phyloP scores from a whole-genome alignment of 2,329 filamentous ascomycete species.

The Calonectria crousiana region DNA sequence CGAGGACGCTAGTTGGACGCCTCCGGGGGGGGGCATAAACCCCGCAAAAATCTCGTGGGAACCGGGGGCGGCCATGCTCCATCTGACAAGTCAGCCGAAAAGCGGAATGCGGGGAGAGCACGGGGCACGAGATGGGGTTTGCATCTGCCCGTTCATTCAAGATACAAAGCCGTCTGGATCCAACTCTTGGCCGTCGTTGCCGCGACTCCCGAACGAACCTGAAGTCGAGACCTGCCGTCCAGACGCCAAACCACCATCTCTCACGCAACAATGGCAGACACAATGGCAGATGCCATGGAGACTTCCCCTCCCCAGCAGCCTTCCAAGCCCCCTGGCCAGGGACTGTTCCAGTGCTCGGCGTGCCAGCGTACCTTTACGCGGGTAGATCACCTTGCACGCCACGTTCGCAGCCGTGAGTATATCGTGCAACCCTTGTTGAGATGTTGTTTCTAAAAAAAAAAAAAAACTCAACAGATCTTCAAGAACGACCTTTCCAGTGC shows the following conservation, averaged over 20 bases:
- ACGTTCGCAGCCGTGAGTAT: slow-evolving; percentile 32
- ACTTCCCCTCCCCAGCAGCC: slow-evolving; percentile 10
- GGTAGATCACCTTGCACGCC: slow-evolving; percentile 34
- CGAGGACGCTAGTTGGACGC: slow-evolving; percentile 16
- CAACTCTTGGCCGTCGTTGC: not conserved
- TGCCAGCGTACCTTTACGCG: slow-evolving; percentile 33
- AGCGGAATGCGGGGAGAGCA: slow-evolving; percentile 24
- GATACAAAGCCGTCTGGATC: not conserved
- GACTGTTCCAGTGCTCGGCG: slow-evolving; percentile 31
- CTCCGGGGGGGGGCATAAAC: not conserved
- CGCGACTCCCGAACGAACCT: not conserved
- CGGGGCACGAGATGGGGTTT: slow-evolving; percentile 13
- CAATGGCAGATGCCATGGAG: slow-evolving; percentile 11
- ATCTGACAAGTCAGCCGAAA: slow-evolving; percentile 20
- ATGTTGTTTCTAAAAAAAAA: not conserved
- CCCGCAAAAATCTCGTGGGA: slow-evolving; percentile 17
- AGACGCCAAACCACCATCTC: not conserved
- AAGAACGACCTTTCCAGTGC: slow-evolving; percentile 37
- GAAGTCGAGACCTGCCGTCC: not conserved
- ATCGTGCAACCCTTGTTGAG: not conserved
- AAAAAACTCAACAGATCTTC: slow-evolving; percentile 20
- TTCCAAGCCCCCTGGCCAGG: slow-evolving; percentile 17
- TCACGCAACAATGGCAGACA: not conserved
- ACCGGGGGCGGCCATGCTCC: not conserved
- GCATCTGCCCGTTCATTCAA: not conserved